These are phyloP conservation scores for Clonostachys rosea DNA, from an alignment of 2,329 filamentous ascomycete species.

Conservation along the genomic window DNA sequence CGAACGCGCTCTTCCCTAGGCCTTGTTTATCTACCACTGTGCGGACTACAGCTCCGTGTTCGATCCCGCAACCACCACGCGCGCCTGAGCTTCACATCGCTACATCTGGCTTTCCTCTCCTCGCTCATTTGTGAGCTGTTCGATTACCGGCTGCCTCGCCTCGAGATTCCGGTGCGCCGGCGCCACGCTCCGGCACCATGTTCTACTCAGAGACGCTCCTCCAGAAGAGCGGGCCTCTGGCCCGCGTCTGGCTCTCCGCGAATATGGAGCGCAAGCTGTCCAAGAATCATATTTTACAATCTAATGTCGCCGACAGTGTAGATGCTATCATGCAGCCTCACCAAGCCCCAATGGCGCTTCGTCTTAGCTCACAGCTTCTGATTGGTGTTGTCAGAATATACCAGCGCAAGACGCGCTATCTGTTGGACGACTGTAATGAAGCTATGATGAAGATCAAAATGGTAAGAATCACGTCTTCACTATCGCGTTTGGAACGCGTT, in stretches of 20 bases:
- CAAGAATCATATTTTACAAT: constrained; percentile 92
- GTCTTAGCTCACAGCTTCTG: constrained; percentile 88
- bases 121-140: no score
- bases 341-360: constrained; percentile 90
- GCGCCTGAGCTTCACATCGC: no score
- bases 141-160: no score
- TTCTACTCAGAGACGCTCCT: constrained; percentile 97
- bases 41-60: no score
- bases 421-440: constrained; percentile 96
- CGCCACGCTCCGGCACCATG: constrained; percentile 53
- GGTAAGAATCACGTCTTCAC: constrained; percentile 46
- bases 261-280: constrained; percentile 98
- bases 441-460: constrained; percentile 98
- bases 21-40: no score
- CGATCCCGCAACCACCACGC: no score
- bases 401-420: constrained; percentile 91
- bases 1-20: no score
- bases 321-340: constrained; percentile 90
- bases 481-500: not conserved
- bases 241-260: constrained; percentile 95
- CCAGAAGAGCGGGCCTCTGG: constrained; percentile 94
- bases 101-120: no score
- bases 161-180: not conserved
- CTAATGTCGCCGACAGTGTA: constrained; percentile 91
- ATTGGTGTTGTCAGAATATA: constrained; percentile 97